Conservation (phyloP, 352 stramenopile genomes). For the Pythium dissotocum region DNA sequence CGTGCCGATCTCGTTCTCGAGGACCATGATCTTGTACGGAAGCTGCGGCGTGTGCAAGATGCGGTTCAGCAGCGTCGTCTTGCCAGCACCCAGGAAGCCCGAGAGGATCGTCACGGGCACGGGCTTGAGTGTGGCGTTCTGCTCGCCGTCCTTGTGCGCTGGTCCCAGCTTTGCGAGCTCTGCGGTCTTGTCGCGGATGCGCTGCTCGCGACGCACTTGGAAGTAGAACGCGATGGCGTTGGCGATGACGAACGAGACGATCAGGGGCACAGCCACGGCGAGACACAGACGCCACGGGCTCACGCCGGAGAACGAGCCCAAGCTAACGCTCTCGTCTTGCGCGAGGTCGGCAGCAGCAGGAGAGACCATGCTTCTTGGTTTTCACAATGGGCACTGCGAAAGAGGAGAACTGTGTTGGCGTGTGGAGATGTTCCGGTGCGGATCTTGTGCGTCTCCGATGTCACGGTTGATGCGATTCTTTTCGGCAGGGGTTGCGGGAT, state of each 20-base stretch:
- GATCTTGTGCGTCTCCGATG: constrained; percentile 18
- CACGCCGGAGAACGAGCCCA: constrained; percentile 14
- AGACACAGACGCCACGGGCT: constrained; percentile 32
- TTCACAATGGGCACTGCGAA: not conserved
- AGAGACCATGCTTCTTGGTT: no score
- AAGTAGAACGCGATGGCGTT: constrained; percentile 67
- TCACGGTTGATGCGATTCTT: constrained; percentile 10
- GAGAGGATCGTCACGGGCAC: constrained; percentile 94
- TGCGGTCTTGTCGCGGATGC: constrained; percentile 63
- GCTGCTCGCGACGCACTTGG: constrained; percentile 60
- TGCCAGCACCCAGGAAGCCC: constrained; percentile 93
- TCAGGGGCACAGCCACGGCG: constrained; percentile 36
- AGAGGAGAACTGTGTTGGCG: not conserved
- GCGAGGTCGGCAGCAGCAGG: no score
- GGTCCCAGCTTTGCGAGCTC: constrained; percentile 30
- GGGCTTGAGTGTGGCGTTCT: constrained; percentile 11
- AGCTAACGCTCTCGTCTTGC: not conserved
- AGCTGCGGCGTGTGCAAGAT: constrained; percentile 89
- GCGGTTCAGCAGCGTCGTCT: constrained; percentile 96
- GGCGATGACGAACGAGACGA: constrained; percentile 52
- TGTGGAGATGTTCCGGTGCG: not conserved
- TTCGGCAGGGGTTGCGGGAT: not conserved
- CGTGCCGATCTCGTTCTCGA: constrained; percentile 86
- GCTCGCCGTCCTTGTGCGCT: not conserved
- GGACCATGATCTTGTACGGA: constrained; percentile 94